Base-by-base conservation (phyloP, 2,329 filamentous ascomycete species). In the Cladosporium phlei region DNA sequence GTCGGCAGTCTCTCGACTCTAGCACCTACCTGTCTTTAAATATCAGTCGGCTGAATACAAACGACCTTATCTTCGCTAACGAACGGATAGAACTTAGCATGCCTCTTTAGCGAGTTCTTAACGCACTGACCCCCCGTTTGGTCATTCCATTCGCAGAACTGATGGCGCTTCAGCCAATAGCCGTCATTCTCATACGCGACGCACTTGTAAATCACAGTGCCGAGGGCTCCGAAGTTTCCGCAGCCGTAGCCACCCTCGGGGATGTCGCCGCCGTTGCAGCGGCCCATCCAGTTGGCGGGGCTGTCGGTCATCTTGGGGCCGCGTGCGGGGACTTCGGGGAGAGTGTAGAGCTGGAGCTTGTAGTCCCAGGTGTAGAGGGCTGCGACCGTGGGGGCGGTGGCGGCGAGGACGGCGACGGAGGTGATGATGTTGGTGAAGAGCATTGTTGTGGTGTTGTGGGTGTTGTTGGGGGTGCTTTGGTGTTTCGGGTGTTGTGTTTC, bases 131-230 rank as follows among this genome's bases (percentile, higher is more conserved):
- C n/a, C n/a, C n/a, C n/a, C n/a, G n/a, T n/a, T n/a, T n/a, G n/a
- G n/a, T n/a, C n/a, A n/a, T n/a, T n/a, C n/a, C n/a, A n/a, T n/a
- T n/a, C n/a, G n/a, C n/a, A n/a, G n/a, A n/a, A n/a, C n/a, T n/a
- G n/a, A n/a, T n/a, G n/a, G n/a, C n/a, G n/a, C n/a, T n/a, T n/a
- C n/a, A n/a, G n/a, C n/a, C n/a, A n/a, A n/a, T n/a, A n/a, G n/a
- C n/a, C n/a, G n/a, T n/a, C n/a, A n/a, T n/a, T n/a, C n/a, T 10
- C 12, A 11, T n/a, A 33, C n/a, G 16, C n/a, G 35, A 16, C 12
- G 12, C 42, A 45, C 42, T 37, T 45, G 42, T 45, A 45, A 25
- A 45, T 45, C 10, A 5, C 6, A 9, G 32, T 45, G 12, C 42
- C 42, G 3, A 19, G 27, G 27, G 12, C 29, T 14, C 40, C 40